Evolutionary conservation across 768 basidiomycete genomes (phyloP).

Genomic region (Suillus tomentosus): DNA sequence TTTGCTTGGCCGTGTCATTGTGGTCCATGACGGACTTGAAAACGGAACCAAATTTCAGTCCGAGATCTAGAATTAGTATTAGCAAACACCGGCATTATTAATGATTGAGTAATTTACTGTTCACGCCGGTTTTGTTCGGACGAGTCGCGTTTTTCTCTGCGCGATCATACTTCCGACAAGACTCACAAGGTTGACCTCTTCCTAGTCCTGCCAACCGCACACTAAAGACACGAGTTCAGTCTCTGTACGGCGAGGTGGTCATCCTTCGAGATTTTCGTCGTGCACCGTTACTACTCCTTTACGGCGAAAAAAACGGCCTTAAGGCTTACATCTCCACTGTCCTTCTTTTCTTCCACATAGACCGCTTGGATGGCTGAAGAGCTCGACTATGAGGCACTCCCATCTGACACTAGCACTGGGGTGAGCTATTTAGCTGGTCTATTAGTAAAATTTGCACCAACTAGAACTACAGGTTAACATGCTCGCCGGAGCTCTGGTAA

Average conservation of each 20-base stretch:
- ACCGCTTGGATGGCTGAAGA: conserved; percentile 40
- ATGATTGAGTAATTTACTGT: background rate
- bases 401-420: conserved; percentile 77
- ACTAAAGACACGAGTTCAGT: background rate
- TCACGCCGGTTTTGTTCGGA: conserved; percentile 6
- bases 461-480: conserved; percentile 75
- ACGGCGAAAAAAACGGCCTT: conserved; percentile 13
- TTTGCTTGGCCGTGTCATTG: background rate
- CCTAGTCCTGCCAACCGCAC: background rate
- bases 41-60: background rate
- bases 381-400: conserved; percentile 67
- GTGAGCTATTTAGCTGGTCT: conserved; percentile 37
- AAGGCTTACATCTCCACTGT: conserved; percentile 7
- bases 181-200: conserved; percentile 8
- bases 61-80: background rate
- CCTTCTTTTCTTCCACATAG: conserved; percentile 12
- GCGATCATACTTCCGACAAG: background rate
- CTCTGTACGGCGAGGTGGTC: background rate
- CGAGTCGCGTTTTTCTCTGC: background rate
- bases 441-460: conserved; percentile 20
- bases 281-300: background rate
- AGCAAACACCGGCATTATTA: background rate
- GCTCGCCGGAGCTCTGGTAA: conserved; percentile 93
- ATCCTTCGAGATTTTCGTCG: background rate
- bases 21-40: background rate